phyloP scores from a whole-genome alignment of 257 asterid genomes.

The Solanum bulbocastanum region DNA sequence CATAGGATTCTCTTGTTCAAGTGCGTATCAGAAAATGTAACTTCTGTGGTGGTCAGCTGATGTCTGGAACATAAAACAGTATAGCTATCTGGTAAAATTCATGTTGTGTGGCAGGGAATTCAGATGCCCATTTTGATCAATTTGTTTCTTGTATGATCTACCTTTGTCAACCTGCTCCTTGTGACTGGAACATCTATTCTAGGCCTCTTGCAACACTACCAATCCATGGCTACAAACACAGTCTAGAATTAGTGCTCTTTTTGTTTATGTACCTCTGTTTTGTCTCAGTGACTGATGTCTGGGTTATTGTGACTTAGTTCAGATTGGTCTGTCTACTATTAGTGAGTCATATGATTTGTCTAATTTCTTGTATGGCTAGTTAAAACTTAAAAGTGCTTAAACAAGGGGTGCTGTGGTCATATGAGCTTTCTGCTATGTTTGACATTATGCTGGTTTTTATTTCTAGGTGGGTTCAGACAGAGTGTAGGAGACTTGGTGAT shows the following conservation, averaged over 20 bases:
- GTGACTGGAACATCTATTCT: background rate
- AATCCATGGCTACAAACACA: background rate
- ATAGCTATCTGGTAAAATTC: background rate
- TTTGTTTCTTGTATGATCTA: background rate
- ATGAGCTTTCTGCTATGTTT: background rate
- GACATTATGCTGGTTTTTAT: background rate
- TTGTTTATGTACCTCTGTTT: background rate
- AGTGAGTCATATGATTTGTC: background rate
- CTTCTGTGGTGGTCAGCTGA: background rate
- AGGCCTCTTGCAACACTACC: background rate
- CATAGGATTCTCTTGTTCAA: background rate
- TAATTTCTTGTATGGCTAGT: background rate
- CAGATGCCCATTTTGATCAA: background rate
- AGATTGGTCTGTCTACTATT: background rate
- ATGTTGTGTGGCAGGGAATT: background rate
- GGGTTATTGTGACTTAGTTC: background rate
- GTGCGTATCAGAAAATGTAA: background rate
- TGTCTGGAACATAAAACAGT: background rate
- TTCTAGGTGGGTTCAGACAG: constrained; percentile 95
- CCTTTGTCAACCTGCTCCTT: background rate
- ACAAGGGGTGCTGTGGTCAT: background rate
- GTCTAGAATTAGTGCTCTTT: background rate
- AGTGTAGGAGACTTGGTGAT: constrained; percentile 90
- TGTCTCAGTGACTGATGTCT: background rate
- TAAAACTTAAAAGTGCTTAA: background rate